These are phyloP conservation scores for Speleostelium caveatum DNA, from an alignment of 78 protist genomes.

Conservation along the genomic window DNA sequence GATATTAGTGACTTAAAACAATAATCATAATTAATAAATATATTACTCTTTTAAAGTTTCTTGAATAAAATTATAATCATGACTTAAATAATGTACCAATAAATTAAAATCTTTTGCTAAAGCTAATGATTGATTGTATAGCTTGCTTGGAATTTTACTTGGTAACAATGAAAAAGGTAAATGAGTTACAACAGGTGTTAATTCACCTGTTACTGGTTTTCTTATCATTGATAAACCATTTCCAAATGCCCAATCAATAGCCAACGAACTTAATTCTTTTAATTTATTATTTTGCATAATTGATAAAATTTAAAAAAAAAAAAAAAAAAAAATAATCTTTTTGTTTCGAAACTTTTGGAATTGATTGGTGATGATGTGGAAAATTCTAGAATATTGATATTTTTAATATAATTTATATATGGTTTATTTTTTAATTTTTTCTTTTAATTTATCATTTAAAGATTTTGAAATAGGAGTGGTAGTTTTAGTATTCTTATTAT, in stretches of 20 bases:
- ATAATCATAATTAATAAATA: no score
- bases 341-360: neutral
- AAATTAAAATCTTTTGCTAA: constrained; percentile 63
- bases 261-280: constrained; percentile 24
- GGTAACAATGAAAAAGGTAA: constrained; percentile 83
- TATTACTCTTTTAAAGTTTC: constrained; percentile 56
- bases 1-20: no score
- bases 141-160: constrained; percentile 12
- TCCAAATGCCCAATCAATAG: constrained; percentile 73
- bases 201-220: constrained; percentile 29
- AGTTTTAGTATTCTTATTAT: neutral
- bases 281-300: no score
- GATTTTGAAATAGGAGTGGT: neutral
- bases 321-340: no score
- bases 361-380: neutral
- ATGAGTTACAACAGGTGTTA: constrained; percentile 10
- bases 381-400: neutral
- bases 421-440: no score
- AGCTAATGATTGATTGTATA: constrained; percentile 26
- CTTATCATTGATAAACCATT: constrained; percentile 43
- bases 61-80: constrained; percentile 74
- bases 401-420: no score
- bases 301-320: neutral
- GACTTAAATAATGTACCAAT: constrained; percentile 61
- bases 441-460: no score